Conservation (phyloP, 176 grass and related monocot species). For the Ensete glaucum region DNA sequence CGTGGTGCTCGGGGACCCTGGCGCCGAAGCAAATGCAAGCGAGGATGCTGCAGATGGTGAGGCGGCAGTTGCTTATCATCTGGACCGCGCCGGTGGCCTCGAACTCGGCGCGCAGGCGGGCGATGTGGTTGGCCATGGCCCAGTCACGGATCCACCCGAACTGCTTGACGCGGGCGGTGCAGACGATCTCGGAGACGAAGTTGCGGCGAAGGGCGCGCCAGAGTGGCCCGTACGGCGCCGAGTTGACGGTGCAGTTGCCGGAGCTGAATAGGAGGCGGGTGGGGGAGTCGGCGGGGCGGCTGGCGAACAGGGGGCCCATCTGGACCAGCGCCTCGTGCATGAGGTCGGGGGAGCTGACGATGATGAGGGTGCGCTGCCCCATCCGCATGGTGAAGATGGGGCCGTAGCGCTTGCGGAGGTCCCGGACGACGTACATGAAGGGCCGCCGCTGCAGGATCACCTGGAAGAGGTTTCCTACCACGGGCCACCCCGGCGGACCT, state of each 20-base stretch:
- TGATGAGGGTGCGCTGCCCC: slow-evolving; percentile 77
- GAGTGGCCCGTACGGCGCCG: slow-evolving; percentile 63
- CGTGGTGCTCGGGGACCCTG: slow-evolving; percentile 64
- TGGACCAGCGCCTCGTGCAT: slow-evolving; percentile 96
- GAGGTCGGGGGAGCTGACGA: slow-evolving; percentile 65
- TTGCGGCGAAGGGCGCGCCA: slow-evolving; percentile 86
- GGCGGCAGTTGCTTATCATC: slow-evolving; percentile 60
- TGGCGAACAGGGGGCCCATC: slow-evolving; percentile 68
- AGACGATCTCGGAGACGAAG: slow-evolving; percentile 86
- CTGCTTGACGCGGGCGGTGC: slow-evolving; percentile 49
- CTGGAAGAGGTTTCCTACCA: slow-evolving; percentile 94
- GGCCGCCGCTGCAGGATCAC: slow-evolving; percentile 75
- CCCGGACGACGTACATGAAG: slow-evolving; percentile 94
- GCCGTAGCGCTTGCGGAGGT: slow-evolving; percentile 64
- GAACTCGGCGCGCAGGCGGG: slow-evolving; percentile 49
- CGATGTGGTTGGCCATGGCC: slow-evolving; percentile 67
- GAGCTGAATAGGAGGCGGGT: slow-evolving; percentile 85
- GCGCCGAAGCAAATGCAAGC: slow-evolving; percentile 96
- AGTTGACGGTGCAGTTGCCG: slow-evolving; percentile 94
- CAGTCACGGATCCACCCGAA: slow-evolving; percentile 96
- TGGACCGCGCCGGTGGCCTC: slow-evolving; percentile 22
- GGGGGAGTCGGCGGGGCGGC: slow-evolving; percentile 73
- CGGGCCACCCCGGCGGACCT: slow-evolving; percentile 73
- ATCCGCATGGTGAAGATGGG: slow-evolving; percentile 99
- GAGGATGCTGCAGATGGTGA: slow-evolving; percentile 96